These are phyloP conservation scores for Trichosporon sp. DNA, from an alignment of 1,284 basidiomycete genomes.

Conservation along the genomic window DNA sequence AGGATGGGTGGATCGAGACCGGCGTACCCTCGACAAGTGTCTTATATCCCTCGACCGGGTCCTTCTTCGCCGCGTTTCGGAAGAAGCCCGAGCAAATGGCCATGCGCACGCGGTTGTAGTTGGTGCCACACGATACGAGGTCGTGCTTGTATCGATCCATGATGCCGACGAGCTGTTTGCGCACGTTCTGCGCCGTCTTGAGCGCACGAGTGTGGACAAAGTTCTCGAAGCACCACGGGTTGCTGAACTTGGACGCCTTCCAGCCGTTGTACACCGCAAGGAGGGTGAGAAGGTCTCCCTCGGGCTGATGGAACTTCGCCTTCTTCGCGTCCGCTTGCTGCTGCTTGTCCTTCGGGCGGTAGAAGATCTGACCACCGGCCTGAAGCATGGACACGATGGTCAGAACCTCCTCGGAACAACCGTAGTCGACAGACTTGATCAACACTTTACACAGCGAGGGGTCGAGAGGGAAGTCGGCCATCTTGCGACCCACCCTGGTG, in stretches of 20 bases:
- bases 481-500: constrained; percentile 91
- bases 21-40: constrained; percentile 96
- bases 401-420: constrained; percentile 95
- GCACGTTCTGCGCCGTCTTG: constrained; percentile 94
- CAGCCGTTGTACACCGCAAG: constrained; percentile 98
- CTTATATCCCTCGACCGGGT: constrained; percentile 77
- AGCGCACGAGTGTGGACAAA: constrained; percentile 97
- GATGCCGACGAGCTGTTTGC: constrained; percentile 95
- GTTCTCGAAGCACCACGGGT: constrained; percentile 97
- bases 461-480: constrained; percentile 99
- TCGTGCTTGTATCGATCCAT: constrained; percentile 99
- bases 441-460: constrained; percentile 96
- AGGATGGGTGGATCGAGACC: constrained; percentile 96
- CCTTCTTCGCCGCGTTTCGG: constrained; percentile 92
- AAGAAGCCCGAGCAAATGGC: constrained; percentile 98
- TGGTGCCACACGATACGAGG: constrained; percentile 72
- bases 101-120: constrained; percentile 89
- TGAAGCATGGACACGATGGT: constrained; percentile 94
- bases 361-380: constrained; percentile 94
- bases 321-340: constrained; percentile 75
- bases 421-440: constrained; percentile 94
- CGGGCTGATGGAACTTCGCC: constrained; percentile 65
- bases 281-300: constrained; percentile 94
- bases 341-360: constrained; percentile 98
- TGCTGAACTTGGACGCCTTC: constrained; percentile 92